Conservation (phyloP, 768 basidiomycete species). For the Termitomyces sp. region DNA sequence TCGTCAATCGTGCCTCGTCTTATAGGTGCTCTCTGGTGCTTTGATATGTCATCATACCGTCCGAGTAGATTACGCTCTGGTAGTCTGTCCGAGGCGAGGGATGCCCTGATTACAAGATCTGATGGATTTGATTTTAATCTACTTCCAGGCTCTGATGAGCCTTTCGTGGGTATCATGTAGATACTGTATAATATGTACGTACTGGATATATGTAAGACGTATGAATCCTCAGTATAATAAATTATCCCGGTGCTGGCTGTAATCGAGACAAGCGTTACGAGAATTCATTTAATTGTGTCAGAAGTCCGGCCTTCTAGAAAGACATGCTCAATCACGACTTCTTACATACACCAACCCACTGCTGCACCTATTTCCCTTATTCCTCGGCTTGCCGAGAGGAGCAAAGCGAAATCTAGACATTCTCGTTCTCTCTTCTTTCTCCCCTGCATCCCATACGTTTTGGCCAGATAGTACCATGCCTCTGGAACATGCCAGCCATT, state of each 20-base stretch:
- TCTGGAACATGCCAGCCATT: slow-evolving; percentile 89
- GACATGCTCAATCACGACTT: not conserved
- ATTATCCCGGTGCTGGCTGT: not conserved
- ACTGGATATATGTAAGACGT: not conserved
- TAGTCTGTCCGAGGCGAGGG: not conserved
- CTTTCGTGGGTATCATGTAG: not conserved
- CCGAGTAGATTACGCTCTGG: not conserved
- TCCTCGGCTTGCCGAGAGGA: slow-evolving; percentile 13
- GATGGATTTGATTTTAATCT: not conserved
- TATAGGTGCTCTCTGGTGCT: not conserved
- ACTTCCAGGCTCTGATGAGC: not conserved
- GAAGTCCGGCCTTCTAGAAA: not conserved
- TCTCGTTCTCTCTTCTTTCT: slow-evolving; percentile 15
- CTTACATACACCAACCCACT: slow-evolving; percentile 17
- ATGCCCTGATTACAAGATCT: not conserved
- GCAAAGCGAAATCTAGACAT: slow-evolving; percentile 14
- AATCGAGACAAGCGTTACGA: not conserved
- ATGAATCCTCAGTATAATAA: not conserved
- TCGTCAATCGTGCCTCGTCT: not conserved
- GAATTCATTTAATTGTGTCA: not conserved
- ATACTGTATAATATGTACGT: not conserved
- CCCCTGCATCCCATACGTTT: slow-evolving; percentile 55
- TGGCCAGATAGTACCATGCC: slow-evolving; percentile 91
- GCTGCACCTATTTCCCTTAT: slow-evolving; percentile 16
- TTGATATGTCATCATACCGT: not conserved